Evolutionary conservation across 2,329 filamentous ascomycete genomes (phyloP).

Genomic region (Scorias spongiosa): DNA sequence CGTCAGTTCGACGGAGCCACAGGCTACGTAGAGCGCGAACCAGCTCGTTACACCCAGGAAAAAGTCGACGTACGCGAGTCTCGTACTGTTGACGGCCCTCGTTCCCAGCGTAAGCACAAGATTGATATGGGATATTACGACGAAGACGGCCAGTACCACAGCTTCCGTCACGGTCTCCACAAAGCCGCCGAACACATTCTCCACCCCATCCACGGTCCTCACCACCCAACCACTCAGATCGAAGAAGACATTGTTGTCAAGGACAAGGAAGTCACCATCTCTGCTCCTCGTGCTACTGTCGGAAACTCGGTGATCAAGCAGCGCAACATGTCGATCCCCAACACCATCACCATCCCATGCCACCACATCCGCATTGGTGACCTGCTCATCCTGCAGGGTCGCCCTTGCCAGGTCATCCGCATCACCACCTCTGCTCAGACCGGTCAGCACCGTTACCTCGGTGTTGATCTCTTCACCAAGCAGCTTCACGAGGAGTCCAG

Average conservation of each 20-base stretch:
- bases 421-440: slow-evolving; percentile 97
- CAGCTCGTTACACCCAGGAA: slow-evolving; percentile 19
- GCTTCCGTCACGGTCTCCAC: slow-evolving; percentile 56
- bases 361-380: slow-evolving; percentile 99
- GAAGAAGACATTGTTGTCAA: slow-evolving; percentile 34
- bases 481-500: slow-evolving; percentile 97
- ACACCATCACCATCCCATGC: slow-evolving; percentile 96
- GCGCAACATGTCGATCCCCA: slow-evolving; percentile 29
- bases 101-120: slow-evolving; percentile 24
- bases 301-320: slow-evolving; percentile 4
- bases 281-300: slow-evolving; percentile 19
- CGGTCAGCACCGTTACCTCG: slow-evolving; percentile 98
- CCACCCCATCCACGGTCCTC: slow-evolving; percentile 44
- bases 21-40: slow-evolving; percentile 24
- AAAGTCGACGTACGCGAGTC: slow-evolving; percentile 36
- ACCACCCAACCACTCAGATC: slow-evolving; percentile 20
- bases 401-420: slow-evolving; percentile 98
- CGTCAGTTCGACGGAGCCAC: slow-evolving; percentile 20
- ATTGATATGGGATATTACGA: slow-evolving; percentile 68
- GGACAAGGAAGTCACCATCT: slow-evolving; percentile 30
- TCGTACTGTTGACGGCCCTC: slow-evolving; percentile 36
- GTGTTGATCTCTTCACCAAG: slow-evolving; percentile 99
- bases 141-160: slow-evolving; percentile 63
- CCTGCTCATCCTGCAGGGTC: slow-evolving; percentile 96
- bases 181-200: slow-evolving; percentile 49